Percentiles rank a stretch among this genome's conserved stretches.
Conservation (phyloP, 1,139 yeast genomes). For the Saccharomyces hybrid region DNA sequence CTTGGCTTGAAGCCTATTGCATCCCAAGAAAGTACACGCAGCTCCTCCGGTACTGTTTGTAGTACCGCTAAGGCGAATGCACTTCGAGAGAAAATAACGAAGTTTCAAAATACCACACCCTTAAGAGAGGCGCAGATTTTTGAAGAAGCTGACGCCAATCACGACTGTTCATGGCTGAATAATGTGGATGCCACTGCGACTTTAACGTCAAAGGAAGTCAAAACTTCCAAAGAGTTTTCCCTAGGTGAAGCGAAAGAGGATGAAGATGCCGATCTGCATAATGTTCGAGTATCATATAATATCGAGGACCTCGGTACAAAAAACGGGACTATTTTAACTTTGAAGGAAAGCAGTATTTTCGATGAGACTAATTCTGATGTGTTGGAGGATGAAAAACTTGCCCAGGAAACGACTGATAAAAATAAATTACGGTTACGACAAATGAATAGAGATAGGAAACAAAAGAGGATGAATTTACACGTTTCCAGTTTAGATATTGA, state of each 20-base stretch:
- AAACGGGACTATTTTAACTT: slow-evolving; percentile 49
- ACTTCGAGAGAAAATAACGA: background rate
- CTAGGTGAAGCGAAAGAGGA: slow-evolving; percentile 19
- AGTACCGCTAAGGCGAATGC: background rate
- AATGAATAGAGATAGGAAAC: slow-evolving; percentile 22
- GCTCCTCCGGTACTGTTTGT: background rate
- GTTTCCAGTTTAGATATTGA: slow-evolving; percentile 40
- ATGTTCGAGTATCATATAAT: slow-evolving; percentile 13
- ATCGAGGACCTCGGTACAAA: slow-evolving; percentile 12
- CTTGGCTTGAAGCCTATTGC: slow-evolving; percentile 45
- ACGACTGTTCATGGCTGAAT: background rate
- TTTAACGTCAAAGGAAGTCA: too few relatives aligned
- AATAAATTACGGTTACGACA: slow-evolving; percentile 19
- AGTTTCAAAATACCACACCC: background rate
- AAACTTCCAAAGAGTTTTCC: too few relatives aligned
- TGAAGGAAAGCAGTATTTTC: slow-evolving; percentile 51
- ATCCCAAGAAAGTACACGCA: background rate
- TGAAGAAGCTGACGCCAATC: background rate
- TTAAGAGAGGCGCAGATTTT: background rate
- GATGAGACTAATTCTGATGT: slow-evolving; percentile 36
- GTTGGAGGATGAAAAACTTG: slow-evolving; percentile 17
- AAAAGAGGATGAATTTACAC: slow-evolving; percentile 13
- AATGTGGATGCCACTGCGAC: slow-evolving; percentile 3
- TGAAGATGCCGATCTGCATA: slow-evolving; percentile 32
- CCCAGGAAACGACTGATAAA: slow-evolving; percentile 15